A percentile compares a stretch with the other conserved stretches of the same genome.
Conservation (phyloP, 75 land plant genomes). For the Sequoia sempervirens region DNA sequence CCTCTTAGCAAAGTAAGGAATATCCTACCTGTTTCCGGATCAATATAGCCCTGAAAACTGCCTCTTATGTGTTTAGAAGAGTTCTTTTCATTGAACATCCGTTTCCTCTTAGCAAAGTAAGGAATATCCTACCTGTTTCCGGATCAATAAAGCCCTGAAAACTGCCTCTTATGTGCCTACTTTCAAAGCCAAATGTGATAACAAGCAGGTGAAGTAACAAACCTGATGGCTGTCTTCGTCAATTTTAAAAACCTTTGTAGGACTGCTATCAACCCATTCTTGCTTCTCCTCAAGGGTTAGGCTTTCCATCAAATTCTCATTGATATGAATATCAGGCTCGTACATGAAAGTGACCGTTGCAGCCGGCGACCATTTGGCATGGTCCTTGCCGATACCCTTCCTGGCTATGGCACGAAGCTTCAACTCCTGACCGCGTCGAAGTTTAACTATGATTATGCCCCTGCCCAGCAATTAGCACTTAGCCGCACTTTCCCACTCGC, state of each 20-base stretch:
- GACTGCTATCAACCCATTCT: conserved; percentile 87
- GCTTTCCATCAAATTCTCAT: conserved; percentile 89
- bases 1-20: no score
- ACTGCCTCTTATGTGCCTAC: neutral
- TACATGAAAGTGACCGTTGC: conserved; percentile 97
- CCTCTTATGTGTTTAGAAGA: no score
- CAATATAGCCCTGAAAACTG: neutral
- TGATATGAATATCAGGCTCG: conserved; percentile 92
- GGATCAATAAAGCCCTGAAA: no score
- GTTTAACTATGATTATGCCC: conserved; percentile 93
- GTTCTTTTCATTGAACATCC: no score
- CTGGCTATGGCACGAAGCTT: conserved; percentile 92
- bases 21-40: no score
- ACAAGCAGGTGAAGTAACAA: neutral
- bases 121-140: no score
- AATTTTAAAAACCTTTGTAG: conserved; percentile 88
- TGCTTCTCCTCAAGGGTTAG: conserved; percentile 74
- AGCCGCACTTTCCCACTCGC: neutral
- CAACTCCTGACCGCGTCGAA: conserved; percentile 90
- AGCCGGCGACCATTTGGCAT: conserved; percentile 99
- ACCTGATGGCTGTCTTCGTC: conserved; percentile 80
- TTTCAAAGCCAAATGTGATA: neutral
- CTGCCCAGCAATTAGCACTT: conserved; percentile 25
- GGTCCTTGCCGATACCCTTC: conserved; percentile 97
- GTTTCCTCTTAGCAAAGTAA: no score